Evolutionary conservation across 73 alveolate genomes (phyloP).

Genomic region (Paramecium bursaria): DNA sequence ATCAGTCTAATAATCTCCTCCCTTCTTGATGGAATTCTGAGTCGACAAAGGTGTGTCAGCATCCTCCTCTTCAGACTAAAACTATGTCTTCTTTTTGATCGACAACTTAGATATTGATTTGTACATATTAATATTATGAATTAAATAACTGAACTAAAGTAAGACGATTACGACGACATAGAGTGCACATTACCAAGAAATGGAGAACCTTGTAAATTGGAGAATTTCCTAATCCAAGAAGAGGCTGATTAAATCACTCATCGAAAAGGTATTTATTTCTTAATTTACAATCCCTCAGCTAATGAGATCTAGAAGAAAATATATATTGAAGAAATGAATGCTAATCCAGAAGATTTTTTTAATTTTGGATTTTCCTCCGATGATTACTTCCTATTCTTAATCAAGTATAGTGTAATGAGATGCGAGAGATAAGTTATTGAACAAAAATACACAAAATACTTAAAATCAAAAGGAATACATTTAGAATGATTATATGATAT

Average conservation of each 20-base stretch:
- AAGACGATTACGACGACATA: constrained; percentile 7
- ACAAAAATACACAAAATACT: constrained; percentile 46
- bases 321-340: constrained; percentile 15
- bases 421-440: constrained; percentile 45
- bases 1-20: constrained; percentile 41
- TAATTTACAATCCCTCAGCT: background rate
- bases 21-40: constrained; percentile 17
- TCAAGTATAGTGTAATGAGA: constrained; percentile 43
- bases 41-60: constrained; percentile 15
- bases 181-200: constrained; percentile 7
- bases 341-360: constrained; percentile 38
- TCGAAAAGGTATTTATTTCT: background rate
- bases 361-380: constrained; percentile 37
- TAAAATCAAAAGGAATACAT: constrained; percentile 19
- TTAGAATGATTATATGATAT: constrained; percentile 39
- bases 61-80: constrained; percentile 47
- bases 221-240: background rate
- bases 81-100: constrained; percentile 36
- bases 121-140: too few species aligned
- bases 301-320: constrained; percentile 9
- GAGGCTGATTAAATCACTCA: background rate
- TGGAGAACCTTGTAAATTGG: background rate
- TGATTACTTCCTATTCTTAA: constrained; percentile 23
- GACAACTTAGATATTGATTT: too few species aligned
- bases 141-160: too few species aligned